Evolutionary conservation across 2,329 filamentous ascomycete species (phyloP).

Genomic region (Fusarium globosum): DNA sequence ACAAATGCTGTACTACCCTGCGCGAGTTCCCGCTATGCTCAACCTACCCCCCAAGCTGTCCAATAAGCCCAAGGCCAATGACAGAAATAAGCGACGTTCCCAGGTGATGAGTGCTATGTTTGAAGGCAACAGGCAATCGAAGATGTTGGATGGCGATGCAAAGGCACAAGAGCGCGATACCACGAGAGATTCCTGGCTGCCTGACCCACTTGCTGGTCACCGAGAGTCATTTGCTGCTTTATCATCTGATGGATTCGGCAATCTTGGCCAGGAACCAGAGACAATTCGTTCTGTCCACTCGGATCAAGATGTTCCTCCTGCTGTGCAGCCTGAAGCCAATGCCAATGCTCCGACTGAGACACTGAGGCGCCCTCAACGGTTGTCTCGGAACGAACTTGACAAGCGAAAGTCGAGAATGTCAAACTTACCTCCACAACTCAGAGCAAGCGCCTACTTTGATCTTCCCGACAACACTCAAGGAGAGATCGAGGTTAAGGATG

Average conservation of each 20-base stretch:
- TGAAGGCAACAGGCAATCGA: constrained; percentile 44
- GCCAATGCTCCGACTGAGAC: constrained; percentile 35
- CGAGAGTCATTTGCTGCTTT: constrained; percentile 50
- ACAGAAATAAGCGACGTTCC: constrained; percentile 77
- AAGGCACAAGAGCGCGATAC: constrained; percentile 29
- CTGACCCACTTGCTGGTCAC: constrained; percentile 57
- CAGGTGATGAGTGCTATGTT: constrained; percentile 75
- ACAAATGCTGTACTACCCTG: constrained; percentile 94
- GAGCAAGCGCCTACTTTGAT: constrained; percentile 94
- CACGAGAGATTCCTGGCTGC: constrained; percentile 55
- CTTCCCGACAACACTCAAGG: constrained; percentile 63
- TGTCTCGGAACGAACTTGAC: constrained; percentile 48
- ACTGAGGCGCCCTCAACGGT: constrained; percentile 49
- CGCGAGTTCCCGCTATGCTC: constrained; percentile 91
- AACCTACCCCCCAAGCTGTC: constrained; percentile 92
- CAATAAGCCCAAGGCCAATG: constrained; percentile 71
- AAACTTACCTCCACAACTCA: constrained; percentile 80
- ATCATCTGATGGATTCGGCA: constrained; percentile 43
- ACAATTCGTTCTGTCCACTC: constrained; percentile 34
- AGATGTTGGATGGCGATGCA: constrained; percentile 16
- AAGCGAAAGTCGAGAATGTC: constrained; percentile 51
- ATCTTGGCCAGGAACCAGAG: constrained; percentile 32
- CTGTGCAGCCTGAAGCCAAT: constrained; percentile 31
- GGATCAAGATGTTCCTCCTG: constrained; percentile 15
- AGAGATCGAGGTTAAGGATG: constrained; percentile 71